Conservation (phyloP, 176 grass and related monocot species). For the Ananas comosus region DNA sequence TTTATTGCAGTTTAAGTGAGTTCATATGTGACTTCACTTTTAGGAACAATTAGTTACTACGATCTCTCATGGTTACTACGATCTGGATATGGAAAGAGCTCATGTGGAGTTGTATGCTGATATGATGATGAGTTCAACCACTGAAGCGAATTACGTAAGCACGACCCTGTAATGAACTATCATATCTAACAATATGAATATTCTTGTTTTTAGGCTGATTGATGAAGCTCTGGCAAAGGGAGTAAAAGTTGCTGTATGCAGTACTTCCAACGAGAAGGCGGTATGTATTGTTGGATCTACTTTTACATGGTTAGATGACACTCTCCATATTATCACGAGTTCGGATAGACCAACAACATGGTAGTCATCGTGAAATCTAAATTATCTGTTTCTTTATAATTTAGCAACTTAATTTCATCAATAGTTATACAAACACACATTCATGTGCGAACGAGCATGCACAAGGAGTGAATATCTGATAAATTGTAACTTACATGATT, state of each 20-base stretch:
- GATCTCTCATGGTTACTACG: too few species aligned
- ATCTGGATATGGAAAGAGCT: too few species aligned
- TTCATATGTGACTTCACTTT: background rate
- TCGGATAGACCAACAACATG: too few species aligned
- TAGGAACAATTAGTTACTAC: background rate
- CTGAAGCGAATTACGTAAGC: too few species aligned
- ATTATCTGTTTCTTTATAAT: too few species aligned
- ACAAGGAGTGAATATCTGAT: background rate
- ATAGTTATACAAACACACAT: too few species aligned
- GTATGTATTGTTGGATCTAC: slow-evolving; percentile 31
- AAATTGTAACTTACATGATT: background rate
- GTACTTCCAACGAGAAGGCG: slow-evolving; percentile 97
- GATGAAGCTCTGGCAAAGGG: slow-evolving; percentile 81
- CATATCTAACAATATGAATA: background rate
- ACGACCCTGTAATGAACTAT: too few species aligned
- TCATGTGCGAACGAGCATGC: background rate
- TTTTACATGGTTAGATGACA: slow-evolving; percentile 1
- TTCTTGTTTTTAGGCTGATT: slow-evolving; percentile 54
- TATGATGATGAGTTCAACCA: too few species aligned
- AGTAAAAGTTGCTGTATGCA: slow-evolving; percentile 90
- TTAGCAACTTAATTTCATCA: too few species aligned
- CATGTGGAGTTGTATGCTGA: too few species aligned
- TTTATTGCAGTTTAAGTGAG: slow-evolving; percentile 27
- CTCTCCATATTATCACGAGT: too few species aligned
- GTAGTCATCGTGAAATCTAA: too few species aligned